Conservation (phyloP, 1,284 basidiomycete species). For the Athelia sp. region DNA sequence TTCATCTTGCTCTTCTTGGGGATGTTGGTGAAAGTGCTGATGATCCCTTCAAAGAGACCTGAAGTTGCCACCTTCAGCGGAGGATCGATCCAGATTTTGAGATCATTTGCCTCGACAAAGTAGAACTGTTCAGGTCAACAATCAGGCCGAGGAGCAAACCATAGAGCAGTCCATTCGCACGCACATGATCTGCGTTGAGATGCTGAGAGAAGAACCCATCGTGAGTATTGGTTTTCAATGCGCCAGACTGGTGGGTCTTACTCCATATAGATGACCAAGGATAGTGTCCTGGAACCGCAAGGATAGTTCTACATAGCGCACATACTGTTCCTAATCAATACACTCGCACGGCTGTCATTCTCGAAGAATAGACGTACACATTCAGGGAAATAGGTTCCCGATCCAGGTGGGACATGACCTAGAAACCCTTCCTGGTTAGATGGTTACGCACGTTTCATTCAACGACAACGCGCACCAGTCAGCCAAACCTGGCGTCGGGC, state of each 20-base stretch:
- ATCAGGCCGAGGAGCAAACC: background rate
- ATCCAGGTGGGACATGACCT: constrained; percentile 78
- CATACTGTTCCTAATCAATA: constrained; percentile 43
- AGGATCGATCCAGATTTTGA: constrained; percentile 31
- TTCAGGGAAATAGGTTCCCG: constrained; percentile 79
- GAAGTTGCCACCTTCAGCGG: constrained; percentile 18
- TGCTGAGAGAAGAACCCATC: constrained; percentile 37
- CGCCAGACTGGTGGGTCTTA: constrained; percentile 23
- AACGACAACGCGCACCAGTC: constrained; percentile 26
- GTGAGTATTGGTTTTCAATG: constrained; percentile 5
- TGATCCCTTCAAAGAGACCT: constrained; percentile 46
- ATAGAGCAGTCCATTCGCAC: constrained; percentile 15
- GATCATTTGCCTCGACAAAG: constrained; percentile 53
- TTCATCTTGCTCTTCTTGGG: constrained; percentile 51
- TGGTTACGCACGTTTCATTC: constrained; percentile 8
- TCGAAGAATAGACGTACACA: constrained; percentile 48
- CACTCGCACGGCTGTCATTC: background rate
- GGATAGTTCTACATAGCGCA: constrained; percentile 79
- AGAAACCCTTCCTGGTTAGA: constrained; percentile 17
- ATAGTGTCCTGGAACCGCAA: constrained; percentile 88
- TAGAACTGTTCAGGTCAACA: constrained; percentile 44
- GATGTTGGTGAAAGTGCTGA: constrained; percentile 53
- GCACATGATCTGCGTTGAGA: constrained; percentile 75
- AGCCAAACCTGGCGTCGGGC: constrained; percentile 38
- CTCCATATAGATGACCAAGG: constrained; percentile 85